Conservation (phyloP, 768 basidiomycete genomes). For the Amanita subjunquillea region DNA sequence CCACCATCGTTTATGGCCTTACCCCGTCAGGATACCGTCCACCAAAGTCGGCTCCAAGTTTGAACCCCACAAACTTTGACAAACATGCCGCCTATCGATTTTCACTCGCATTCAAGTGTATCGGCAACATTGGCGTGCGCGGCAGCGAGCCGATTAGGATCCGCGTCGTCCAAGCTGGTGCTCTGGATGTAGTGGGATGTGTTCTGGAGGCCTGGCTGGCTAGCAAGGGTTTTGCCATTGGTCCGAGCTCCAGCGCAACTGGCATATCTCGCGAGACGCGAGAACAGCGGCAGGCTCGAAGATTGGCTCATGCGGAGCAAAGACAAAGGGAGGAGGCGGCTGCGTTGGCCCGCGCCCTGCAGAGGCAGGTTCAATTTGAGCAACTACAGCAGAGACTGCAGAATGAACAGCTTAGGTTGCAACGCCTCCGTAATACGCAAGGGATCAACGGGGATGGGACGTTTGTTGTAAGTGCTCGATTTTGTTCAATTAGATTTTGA, state of each 20-base stretch:
- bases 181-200: slow-evolving; percentile 86
- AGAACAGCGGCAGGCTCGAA: slow-evolving; percentile 59
- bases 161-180: slow-evolving; percentile 90
- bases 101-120: slow-evolving; percentile 89
- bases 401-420: slow-evolving; percentile 3
- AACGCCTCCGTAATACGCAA: background rate
- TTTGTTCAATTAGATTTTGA: background rate
- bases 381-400: slow-evolving; percentile 15
- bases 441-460: slow-evolving; percentile 3
- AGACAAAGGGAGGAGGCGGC: slow-evolving; percentile 52
- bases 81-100: slow-evolving; percentile 84
- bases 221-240: slow-evolving; percentile 79
- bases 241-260: slow-evolving; percentile 68
- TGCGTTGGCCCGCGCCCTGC: slow-evolving; percentile 47
- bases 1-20: slow-evolving; percentile 68
- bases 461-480: slow-evolving; percentile 9
- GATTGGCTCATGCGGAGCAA: slow-evolving; percentile 43
- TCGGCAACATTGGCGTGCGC: slow-evolving; percentile 94
- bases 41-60: slow-evolving; percentile 43
- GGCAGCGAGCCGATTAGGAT: slow-evolving; percentile 89
- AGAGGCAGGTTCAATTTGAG: slow-evolving; percentile 34
- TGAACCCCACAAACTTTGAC: slow-evolving; percentile 64
- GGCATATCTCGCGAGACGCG: slow-evolving; percentile 66
- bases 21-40: slow-evolving; percentile 51
- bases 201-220: slow-evolving; percentile 91